phyloP scores from a whole-genome alignment of 1,284 basidiomycete genomes.

The Blastosporella zonata region DNA sequence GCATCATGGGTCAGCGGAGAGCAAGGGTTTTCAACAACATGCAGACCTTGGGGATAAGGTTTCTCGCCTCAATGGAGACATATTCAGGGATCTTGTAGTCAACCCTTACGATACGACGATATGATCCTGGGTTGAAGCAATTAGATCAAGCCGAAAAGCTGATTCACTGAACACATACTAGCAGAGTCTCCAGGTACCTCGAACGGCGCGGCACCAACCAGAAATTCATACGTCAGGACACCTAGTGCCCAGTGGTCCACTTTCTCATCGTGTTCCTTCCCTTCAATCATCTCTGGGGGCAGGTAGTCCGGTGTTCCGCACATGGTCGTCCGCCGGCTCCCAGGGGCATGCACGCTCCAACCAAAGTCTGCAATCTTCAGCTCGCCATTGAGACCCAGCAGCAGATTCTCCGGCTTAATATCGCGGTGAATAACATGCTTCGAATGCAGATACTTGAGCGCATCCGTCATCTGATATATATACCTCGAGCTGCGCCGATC shows the following conservation, averaged over 20 bases:
- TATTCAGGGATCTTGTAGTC: constrained; percentile 69
- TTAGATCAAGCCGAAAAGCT: constrained; percentile 51
- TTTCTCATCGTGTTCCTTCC: constrained; percentile 79
- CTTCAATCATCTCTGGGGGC: constrained; percentile 98
- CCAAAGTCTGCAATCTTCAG: constrained; percentile 99
- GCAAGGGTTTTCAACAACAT: no score
- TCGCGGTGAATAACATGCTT: constrained; percentile 99
- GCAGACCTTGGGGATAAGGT: constrained; percentile 41
- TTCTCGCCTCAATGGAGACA: constrained; percentile 35
- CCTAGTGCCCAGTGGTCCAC: constrained; percentile 98
- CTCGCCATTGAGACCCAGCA: constrained; percentile 94
- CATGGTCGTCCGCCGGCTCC: constrained; percentile 83
- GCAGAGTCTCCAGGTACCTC: constrained; percentile 71
- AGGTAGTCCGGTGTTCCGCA: constrained; percentile 98
- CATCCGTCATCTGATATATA: constrained; percentile 98
- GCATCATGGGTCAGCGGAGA: neutral
- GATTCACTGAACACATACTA: neutral
- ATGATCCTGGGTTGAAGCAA: constrained; percentile 28
- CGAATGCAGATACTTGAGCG: constrained; percentile 86
- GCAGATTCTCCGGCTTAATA: constrained; percentile 98
- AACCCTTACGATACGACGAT: constrained; percentile 79
- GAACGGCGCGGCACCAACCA: constrained; percentile 91
- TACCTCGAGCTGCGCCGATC: constrained; percentile 88
- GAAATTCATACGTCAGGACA: constrained; percentile 94
- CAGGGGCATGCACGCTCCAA: constrained; percentile 97